These are phyloP conservation scores for Kodamaea derodonti DNA, from an alignment of 1,139 yeast genomes.

Conservation along the genomic window DNA sequence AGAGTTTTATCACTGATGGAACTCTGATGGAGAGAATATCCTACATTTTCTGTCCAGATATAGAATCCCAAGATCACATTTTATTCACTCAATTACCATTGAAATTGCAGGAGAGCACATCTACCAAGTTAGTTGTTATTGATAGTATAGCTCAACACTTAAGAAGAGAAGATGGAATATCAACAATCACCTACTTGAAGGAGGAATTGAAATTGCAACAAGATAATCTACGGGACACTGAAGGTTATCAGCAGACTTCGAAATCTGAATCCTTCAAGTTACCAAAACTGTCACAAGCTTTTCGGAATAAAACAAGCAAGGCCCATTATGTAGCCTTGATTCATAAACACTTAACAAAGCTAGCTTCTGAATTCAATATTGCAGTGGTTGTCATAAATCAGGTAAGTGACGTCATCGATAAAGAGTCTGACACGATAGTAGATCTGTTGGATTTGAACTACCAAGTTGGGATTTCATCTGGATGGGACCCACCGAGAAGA, in stretches of 20 bases:
- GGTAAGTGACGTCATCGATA: slow-evolving; percentile 49
- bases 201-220: slow-evolving; percentile 23
- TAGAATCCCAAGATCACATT: slow-evolving; percentile 74
- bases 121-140: slow-evolving; percentile 55
- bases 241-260: slow-evolving; percentile 14
- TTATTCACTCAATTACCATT: slow-evolving; percentile 68
- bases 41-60: slow-evolving; percentile 62
- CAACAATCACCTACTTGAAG: slow-evolving; percentile 25
- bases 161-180: slow-evolving; percentile 56
- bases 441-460: slow-evolving; percentile 54
- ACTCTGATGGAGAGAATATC: slow-evolving; percentile 49
- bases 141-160: slow-evolving; percentile 89
- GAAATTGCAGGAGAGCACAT: slow-evolving; percentile 32
- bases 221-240: slow-evolving; percentile 12
- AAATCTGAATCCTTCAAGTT: slow-evolving; percentile 26
- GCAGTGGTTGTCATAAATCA: slow-evolving; percentile 80
- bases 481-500: slow-evolving; percentile 53
- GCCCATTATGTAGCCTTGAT: slow-evolving; percentile 41
- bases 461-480: slow-evolving; percentile 70
- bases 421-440: neutral
- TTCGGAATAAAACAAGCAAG: slow-evolving; percentile 31
- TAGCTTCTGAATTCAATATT: slow-evolving; percentile 48
- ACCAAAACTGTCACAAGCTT: slow-evolving; percentile 25
- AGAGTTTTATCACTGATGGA: slow-evolving; percentile 20
- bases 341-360: slow-evolving; percentile 45